Percentiles rank a stretch among this genome's conserved stretches.
Evolutionary conservation across 768 basidiomycete species (phyloP).

Genomic region (Lactarius hengduanensis): DNA sequence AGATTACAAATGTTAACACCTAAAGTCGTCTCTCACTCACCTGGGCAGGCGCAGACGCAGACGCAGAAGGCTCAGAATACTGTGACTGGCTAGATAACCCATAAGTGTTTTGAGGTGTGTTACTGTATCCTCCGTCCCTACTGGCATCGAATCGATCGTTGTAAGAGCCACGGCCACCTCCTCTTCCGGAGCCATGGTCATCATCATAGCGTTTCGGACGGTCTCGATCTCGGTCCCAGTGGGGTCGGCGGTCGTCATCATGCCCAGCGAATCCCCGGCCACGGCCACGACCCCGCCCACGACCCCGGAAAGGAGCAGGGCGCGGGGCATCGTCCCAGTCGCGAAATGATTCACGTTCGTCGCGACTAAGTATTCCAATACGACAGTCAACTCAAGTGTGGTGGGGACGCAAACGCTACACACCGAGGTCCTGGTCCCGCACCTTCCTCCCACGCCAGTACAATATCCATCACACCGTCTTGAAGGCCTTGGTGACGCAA

Average conservation of each 20-base stretch:
- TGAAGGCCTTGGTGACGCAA: slow-evolving; percentile 75
- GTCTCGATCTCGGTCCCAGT: slow-evolving; percentile 26
- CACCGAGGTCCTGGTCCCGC: slow-evolving; percentile 42
- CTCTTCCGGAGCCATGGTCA: slow-evolving; percentile 35
- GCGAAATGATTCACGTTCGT: slow-evolving; percentile 34
- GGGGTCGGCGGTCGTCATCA: slow-evolving; percentile 26
- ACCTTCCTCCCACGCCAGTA: slow-evolving; percentile 77
- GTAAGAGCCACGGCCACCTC: slow-evolving; percentile 42
- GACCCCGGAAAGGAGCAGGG: slow-evolving; percentile 32
- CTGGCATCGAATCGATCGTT: slow-evolving; percentile 33
- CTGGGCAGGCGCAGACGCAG: slow-evolving; percentile 29
- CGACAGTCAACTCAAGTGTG: slow-evolving; percentile 13
- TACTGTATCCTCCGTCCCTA: slow-evolving; percentile 31
- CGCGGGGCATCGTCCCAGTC: slow-evolving; percentile 33
- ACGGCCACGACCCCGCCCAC: slow-evolving; percentile 35
- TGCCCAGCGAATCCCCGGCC: slow-evolving; percentile 27
- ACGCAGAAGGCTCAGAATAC: slow-evolving; percentile 33
- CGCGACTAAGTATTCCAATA: slow-evolving; percentile 34
- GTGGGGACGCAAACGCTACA: neutral
- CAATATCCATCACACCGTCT: slow-evolving; percentile 87
- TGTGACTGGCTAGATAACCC: slow-evolving; percentile 36
- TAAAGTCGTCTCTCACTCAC: slow-evolving; percentile 31
- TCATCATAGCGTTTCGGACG: slow-evolving; percentile 36
- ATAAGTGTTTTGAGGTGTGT: slow-evolving; percentile 28
- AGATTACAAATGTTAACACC: neutral